These are phyloP conservation scores for Bidens hawaiensis DNA, from an alignment of 140 eudicot species.

Conservation along the genomic window DNA sequence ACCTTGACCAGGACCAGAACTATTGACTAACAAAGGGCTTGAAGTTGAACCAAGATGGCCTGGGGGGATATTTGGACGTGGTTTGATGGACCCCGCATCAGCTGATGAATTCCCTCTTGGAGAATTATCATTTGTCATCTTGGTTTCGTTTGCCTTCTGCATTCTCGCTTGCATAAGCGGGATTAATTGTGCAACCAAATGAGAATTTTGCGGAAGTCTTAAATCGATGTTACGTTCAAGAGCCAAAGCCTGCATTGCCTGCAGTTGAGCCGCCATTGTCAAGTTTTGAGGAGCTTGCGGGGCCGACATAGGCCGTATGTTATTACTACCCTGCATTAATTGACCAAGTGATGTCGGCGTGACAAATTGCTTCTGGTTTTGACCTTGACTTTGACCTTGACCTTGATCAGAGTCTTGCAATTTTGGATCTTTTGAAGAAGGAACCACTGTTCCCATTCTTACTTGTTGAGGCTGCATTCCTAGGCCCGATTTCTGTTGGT, in stretches of 20 bases:
- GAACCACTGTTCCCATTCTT: constrained; percentile 52
- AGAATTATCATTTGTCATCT: constrained; percentile 60
- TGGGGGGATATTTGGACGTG: constrained; percentile 45
- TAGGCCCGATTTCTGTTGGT: constrained; percentile 44
- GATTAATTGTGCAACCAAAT: constrained; percentile 66
- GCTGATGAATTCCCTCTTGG: constrained; percentile 77
- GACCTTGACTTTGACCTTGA: constrained; percentile 32
- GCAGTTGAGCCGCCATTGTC: constrained; percentile 89
- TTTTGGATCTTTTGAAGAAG: constrained; percentile 49
- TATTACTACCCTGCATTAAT: constrained; percentile 38
- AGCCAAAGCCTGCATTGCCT: constrained; percentile 89
- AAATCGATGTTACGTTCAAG: constrained; percentile 83
- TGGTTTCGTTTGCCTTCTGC: constrained; percentile 62
- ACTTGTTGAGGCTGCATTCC: constrained; percentile 64
- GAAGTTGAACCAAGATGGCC: constrained; percentile 44
- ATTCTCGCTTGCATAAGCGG: constrained; percentile 84
- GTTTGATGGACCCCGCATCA: constrained; percentile 59
- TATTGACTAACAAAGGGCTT: constrained; percentile 34
- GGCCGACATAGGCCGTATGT: constrained; percentile 41
- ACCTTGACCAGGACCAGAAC: constrained; percentile 42
- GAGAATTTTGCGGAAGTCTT: constrained; percentile 76
- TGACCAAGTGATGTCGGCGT: constrained; percentile 52
- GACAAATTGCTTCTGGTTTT: constrained; percentile 45
- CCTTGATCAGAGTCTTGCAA: constrained; percentile 68
- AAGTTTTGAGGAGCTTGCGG: constrained; percentile 62